phyloP scores from a whole-genome alignment of 306 rosid species.

The Lathyrus tuberosus region DNA sequence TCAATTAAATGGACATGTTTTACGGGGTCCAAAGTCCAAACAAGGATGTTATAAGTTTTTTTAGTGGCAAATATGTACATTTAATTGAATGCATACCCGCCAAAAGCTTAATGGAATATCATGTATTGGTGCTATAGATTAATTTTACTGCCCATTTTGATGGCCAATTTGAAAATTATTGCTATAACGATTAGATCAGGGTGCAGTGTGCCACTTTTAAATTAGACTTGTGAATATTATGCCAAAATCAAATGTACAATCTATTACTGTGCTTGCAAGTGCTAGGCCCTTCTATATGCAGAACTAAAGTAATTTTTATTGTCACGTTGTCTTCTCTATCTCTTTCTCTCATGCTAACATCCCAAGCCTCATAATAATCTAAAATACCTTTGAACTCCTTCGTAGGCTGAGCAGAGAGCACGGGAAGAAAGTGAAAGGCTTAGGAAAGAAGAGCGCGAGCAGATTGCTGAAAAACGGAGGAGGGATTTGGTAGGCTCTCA shows the following conservation, averaged over 20 bases:
- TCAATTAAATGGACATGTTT: background rate
- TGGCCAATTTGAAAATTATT: background rate
- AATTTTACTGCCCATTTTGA: slow-evolving; percentile 1
- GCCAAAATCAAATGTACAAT: slow-evolving; percentile 1
- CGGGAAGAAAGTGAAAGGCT: slow-evolving; percentile 97
- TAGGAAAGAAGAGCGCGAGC: slow-evolving; percentile 89
- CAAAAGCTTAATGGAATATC: slow-evolving; percentile 5
- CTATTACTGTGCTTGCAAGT: slow-evolving; percentile 1
- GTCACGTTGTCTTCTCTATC: slow-evolving; percentile 2
- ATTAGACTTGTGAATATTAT: slow-evolving; percentile 8
- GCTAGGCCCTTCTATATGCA: background rate
- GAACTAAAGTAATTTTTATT: slow-evolving; percentile 9
- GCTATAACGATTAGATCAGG: background rate
- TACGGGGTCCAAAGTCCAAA: background rate
- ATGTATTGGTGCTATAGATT: background rate
- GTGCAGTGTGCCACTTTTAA: slow-evolving; percentile 5
- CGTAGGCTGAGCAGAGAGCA: slow-evolving; percentile 96
- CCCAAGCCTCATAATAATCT: slow-evolving; percentile 28
- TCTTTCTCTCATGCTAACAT: background rate
- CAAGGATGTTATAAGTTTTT: slow-evolving; percentile 6
- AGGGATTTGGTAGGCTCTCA: slow-evolving; percentile 78
- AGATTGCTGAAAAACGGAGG: slow-evolving; percentile 82
- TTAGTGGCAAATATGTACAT: background rate
- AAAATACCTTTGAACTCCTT: slow-evolving; percentile 28
- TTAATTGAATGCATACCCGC: background rate